Evolutionary conservation across 208 protist species (phyloP).

Genomic region (Trypanosomatidae sp.): DNA sequence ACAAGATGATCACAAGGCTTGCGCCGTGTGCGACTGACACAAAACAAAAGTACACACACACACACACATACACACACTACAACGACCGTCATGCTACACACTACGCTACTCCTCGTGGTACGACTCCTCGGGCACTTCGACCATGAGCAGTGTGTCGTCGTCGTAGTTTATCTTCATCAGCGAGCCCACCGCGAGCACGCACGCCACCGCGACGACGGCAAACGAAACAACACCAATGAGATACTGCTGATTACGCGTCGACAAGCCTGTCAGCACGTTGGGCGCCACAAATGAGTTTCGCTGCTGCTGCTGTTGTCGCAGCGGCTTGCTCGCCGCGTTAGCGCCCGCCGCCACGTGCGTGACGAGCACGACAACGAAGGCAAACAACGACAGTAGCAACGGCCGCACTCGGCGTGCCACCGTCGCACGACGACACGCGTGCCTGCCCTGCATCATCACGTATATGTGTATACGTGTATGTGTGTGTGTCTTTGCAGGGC

Average conservation of each 20-base stretch:
- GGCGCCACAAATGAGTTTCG: conserved; percentile 53
- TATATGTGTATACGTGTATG: too few species aligned
- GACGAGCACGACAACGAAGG: neutral
- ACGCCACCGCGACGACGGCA: conserved; percentile 27
- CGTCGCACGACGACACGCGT: too few species aligned
- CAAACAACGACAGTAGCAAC: conserved; percentile 1
- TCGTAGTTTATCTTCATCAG: conserved; percentile 72
- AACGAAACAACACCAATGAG: conserved; percentile 66
- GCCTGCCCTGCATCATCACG: too few species aligned
- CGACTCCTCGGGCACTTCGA: conserved; percentile 60
- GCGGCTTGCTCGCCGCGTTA: neutral
- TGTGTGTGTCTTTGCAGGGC: too few species aligned
- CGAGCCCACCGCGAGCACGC: conserved; percentile 39
- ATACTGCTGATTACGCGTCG: conserved; percentile 39
- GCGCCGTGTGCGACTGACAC: neutral
- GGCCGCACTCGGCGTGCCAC: too few species aligned
- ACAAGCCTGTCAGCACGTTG: conserved; percentile 14
- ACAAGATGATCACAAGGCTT: too few species aligned
- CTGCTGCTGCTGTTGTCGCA: neutral
- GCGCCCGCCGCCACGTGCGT: neutral
- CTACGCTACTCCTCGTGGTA: conserved; percentile 24
- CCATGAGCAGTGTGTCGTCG: conserved; percentile 79
- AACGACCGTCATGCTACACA: conserved; percentile 1
- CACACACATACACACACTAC: neutral
- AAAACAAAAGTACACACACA: neutral